Evolutionary conservation across 78 protist genomes (phyloP).

Genomic region (Mastigamoeba balamuthi): DNA sequence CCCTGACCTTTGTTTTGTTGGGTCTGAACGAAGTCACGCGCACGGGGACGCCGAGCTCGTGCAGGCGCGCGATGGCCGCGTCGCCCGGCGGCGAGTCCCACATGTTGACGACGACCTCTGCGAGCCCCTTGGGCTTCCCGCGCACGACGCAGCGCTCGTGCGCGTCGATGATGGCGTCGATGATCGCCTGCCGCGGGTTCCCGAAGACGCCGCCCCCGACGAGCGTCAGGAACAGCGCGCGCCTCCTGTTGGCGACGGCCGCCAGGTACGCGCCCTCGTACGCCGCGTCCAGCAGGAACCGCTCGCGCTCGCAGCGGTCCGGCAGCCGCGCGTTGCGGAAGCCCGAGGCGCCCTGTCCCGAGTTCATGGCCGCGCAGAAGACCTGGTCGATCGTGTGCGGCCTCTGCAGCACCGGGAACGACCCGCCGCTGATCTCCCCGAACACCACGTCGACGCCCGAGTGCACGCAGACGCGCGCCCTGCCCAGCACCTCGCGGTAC

Average conservation of each 20-base stretch:
- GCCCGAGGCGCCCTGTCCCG: background rate
- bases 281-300: background rate
- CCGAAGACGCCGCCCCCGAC: background rate
- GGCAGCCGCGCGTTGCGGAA: background rate
- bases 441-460: too few species aligned
- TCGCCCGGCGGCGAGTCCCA: too few species aligned
- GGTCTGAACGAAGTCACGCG: too few species aligned
- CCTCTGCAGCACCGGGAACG: background rate
- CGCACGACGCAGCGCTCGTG: too few species aligned
- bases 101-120: too few species aligned
- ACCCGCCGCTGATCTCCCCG: too few species aligned
- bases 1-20: too few species aligned
- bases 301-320: background rate
- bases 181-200: background rate
- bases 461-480: background rate
- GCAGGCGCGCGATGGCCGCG: too few species aligned
- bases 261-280: background rate
- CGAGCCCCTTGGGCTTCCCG: too few species aligned
- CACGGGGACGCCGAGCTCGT: too few species aligned
- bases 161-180: background rate
- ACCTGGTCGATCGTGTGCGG: background rate
- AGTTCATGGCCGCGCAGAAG: background rate
- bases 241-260: background rate
- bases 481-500: background rate
- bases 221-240: background rate